Base-by-base conservation (phyloP, 805 yeast genomes). In the Kluyveromyces starmeri region DNA sequence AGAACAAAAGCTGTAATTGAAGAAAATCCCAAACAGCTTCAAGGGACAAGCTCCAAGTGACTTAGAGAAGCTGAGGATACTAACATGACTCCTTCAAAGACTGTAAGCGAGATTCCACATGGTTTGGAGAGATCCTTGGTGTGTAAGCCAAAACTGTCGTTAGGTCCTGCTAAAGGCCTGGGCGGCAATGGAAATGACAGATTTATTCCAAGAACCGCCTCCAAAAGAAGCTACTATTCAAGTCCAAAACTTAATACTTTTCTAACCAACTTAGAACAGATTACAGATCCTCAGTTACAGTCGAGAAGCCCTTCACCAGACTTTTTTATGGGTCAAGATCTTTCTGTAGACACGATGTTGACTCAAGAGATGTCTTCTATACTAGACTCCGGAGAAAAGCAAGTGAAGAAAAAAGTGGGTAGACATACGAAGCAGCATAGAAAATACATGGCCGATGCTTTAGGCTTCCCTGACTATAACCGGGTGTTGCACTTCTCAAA, bases 391-490 rank as follows among this genome's bases (percentile, higher is more conserved):
- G 7, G 17, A 34, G 14, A 34, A 12, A 35, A 18, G 6, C 27
- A 28, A 15, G 30, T 15, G 3, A 34, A 34, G 34, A 34, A 22
- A 15, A 40, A 33, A 17, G 16, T 37, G 13, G 15, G 28, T 16
- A 21, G 21, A 21, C 42, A 40, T 27, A 37, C 36, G 27, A 41
- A 40, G 33, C 34, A 39, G 12, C 67, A 64, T 30, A 53, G 62
- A 28, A 62, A 56, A 5, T 51, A 53, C 13, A 67, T 74, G 11
- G 76, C 78, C 1, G 64, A 60, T 20, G 78, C 78, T 0, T 51
- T 75, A 22, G 71, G 73, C 3, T 61, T 70, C 34, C 51, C 48
- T n/a, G 44, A 55, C 4, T 51, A 50, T 5, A 53, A 65, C 12
- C 52, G 73, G 26, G 73, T 75, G 1, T 53, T 70, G 25, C 60